phyloP scores from a whole-genome alignment of 2,329 filamentous ascomycete genomes.

The Fusarium nurragi region DNA sequence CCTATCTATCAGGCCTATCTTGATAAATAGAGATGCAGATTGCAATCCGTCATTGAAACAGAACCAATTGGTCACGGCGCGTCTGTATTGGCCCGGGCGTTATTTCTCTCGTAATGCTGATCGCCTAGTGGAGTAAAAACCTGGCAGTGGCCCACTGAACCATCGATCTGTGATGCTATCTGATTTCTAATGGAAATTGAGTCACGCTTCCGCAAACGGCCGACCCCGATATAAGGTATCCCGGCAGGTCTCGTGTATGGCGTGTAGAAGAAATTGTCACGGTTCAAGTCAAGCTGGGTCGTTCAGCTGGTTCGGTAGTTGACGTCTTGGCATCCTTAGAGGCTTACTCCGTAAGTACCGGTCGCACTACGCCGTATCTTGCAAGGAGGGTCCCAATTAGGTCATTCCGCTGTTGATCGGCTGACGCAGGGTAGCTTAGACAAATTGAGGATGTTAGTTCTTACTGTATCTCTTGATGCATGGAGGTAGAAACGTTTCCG shows the following conservation, averaged over 20 bases:
- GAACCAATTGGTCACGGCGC: slow-evolving; percentile 27
- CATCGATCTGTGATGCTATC: slow-evolving; percentile 24
- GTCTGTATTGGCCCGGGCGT: slow-evolving; percentile 1
- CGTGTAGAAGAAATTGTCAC: neutral
- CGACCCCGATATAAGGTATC: slow-evolving; percentile 9
- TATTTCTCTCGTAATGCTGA: slow-evolving; percentile 26
- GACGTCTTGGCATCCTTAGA: no score
- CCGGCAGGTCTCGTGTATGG: no score
- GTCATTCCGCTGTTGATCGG: neutral
- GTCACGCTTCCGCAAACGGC: slow-evolving; percentile 27
- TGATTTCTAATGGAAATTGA: slow-evolving; percentile 30
- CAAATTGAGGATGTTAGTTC: no score
- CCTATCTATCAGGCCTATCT: slow-evolving; percentile 36
- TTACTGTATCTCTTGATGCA: no score
- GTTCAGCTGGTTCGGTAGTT: slow-evolving; percentile 5
- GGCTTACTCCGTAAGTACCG: no score
- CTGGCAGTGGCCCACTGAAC: slow-evolving; percentile 8
- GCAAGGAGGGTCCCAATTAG: neutral
- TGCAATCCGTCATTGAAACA: slow-evolving; percentile 36
- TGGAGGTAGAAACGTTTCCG: no score
- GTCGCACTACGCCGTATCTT: no score
- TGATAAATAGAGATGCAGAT: slow-evolving; percentile 5
- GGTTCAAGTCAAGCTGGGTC: neutral
- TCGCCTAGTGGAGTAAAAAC: slow-evolving; percentile 11
- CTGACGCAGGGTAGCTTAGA: slow-evolving; percentile 7